Base-by-base conservation (phyloP, 768 basidiomycete genomes). In the Psilocybe azurescens region DNA sequence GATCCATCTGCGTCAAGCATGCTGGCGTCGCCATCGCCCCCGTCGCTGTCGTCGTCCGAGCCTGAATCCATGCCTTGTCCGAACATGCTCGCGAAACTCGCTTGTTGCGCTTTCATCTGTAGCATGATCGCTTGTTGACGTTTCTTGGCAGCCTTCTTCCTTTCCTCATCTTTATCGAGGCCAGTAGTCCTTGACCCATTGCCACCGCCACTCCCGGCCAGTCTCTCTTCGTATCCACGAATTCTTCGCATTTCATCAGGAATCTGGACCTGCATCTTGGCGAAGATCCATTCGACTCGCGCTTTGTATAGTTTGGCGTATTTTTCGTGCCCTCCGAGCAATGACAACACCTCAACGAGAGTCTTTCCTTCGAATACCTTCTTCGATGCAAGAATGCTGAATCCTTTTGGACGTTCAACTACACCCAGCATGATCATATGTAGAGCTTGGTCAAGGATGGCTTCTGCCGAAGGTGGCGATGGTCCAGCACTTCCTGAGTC, bases 111-210 rank as follows among this genome's bases (percentile, higher is more conserved):
- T 69, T 93, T 94, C 87, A 99, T 98, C 77, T 97, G 90, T 69
- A 89, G 86, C 94, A 99, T 93, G 69, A 99, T 93, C 0, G 92
- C 90, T 62, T 91, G 93, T 73, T 97, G 91, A n/a, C 96, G 82
- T 11, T 88, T 91, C 73, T 95, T 94, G 7, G 93, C 95, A 4
- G 95, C 93, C 30, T 81, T 82, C 72, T 93, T 94, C 80, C 90
- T 92, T 47, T 86, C 84, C 59, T 89, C 89, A 60, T 87, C 89
- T 2, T 85, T 75, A 62, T 89, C 85, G 24, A 79, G 69, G 0
- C 76, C 73, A 13, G 73, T 67, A 4, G 72, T 72, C 4, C 73
- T 69, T 10, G 71, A 68, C 30, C 83, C 78, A 2, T 78, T 70
- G 6, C 83, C 72, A 39, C 77, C 79, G 13, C 88, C 83, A 7